phyloP scores from a whole-genome alignment of 2,329 filamentous ascomycete species.

The Nannizziopsis barbatae region DNA sequence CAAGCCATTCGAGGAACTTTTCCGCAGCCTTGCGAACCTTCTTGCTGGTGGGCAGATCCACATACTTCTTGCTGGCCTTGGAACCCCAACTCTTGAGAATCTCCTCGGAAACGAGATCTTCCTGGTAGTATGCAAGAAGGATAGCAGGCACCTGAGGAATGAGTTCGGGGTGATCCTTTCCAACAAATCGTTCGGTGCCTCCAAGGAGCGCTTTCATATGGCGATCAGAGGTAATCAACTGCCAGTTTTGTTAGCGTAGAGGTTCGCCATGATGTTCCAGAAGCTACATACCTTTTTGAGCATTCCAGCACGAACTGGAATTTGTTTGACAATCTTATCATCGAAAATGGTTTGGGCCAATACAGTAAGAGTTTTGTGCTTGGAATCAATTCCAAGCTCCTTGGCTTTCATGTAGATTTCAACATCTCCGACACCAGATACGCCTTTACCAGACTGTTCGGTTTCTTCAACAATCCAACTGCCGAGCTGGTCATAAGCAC shows the following conservation, averaged over 20 bases:
- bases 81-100: slow-evolving; percentile 80
- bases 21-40: slow-evolving; percentile 92
- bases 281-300: slow-evolving; percentile 64
- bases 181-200: slow-evolving; percentile 83
- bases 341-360: slow-evolving; percentile 90
- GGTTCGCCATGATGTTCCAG: not conserved
- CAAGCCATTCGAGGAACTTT: slow-evolving; percentile 88
- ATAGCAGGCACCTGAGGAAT: slow-evolving; percentile 71
- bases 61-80: slow-evolving; percentile 98
- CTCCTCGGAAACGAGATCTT: slow-evolving; percentile 81
- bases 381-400: slow-evolving; percentile 84
- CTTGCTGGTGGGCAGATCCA: slow-evolving; percentile 77
- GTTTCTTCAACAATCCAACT: slow-evolving; percentile 77
- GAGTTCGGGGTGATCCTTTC: slow-evolving; percentile 69
- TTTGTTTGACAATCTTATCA: slow-evolving; percentile 77
- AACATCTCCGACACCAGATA: slow-evolving; percentile 73
- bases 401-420: slow-evolving; percentile 95
- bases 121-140: slow-evolving; percentile 78
- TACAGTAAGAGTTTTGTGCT: slow-evolving; percentile 86
- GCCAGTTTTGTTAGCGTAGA: slow-evolving; percentile 9
- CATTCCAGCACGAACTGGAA: slow-evolving; percentile 70
- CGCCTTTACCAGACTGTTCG: slow-evolving; percentile 55
- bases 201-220: slow-evolving; percentile 94
- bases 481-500: slow-evolving; percentile 78
- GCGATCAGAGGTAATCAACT: slow-evolving; percentile 78